Base-by-base conservation (phyloP, 768 basidiomycete genomes). In the Candolleomyces aberdarensis region DNA sequence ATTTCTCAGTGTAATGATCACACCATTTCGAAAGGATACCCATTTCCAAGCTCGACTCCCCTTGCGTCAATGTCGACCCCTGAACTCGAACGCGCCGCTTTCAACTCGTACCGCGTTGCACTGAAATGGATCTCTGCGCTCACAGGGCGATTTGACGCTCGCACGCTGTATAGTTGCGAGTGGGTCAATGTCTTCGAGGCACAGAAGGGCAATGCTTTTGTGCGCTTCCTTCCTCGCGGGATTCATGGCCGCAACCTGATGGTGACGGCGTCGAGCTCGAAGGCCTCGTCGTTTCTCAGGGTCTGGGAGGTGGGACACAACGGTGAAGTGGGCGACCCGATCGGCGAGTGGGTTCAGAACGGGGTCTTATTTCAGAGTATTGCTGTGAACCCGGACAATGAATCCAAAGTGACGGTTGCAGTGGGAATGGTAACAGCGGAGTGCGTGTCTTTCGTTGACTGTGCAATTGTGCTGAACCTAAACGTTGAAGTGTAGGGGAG, bases 271-370 rank as follows among this genome's bases (percentile, higher is more conserved):
- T 85, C 84, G 3, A 82, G 82, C 26, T 26, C 3, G 61, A 77
- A 79, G 6, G 81, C 89, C 54, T 89, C 88, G 88, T 83, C 84
- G 44, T 74, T 76, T 17, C 64, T 89, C 51, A 74, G 78, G 1
- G 65, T 86, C 19, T 87, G 88, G 84, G 77, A 84, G 58, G 64
- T 83, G 22, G 6, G 11, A 26, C 26, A 26, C 26, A 26, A 26
- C 26, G 26, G 26, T 14, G 61, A 54, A 14, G 29, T 51, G 7
- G 62, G 70, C 26, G 61, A 64, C 7, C 79, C 75, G 63, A 62
- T 75, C 13, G 79, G 76, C 14, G 75, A 82, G 52, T 88, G 88
- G 87, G 79, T 77, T 29, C 81, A 78, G 0, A 77, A 79, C 56
- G 81, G 81, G 14, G 81, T 78, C 0, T 67, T 87, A 6, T 83